Evolutionary conservation across 1,284 basidiomycete genomes (phyloP), one percentile per base, ranked within the genome.

Genomic region (Marasmius fiardii): DNA sequence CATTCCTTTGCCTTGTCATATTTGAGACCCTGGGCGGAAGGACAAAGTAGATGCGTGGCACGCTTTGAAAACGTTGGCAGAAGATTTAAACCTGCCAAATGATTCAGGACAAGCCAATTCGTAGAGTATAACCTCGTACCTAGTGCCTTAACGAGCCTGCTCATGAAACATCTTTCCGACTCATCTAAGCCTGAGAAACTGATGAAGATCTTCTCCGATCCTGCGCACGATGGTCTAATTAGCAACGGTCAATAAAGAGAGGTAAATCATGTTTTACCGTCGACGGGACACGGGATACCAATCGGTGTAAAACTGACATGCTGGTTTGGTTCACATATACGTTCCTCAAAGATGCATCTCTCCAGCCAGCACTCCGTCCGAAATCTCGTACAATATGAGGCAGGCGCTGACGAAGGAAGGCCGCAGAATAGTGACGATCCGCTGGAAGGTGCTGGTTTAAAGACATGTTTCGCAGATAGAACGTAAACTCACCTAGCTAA

Each of bases 291-390:
- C 16, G 68, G 53, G n/a, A 84, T 73, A 20, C 57, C 70, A 12
- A 92, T 70, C 2, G 90, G 90, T 1, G 68, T 67, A 61, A 88
- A 91, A 0, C 81, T 76, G 11, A 85, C 66, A 60, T 90, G 83
- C 47, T 87, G 85, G 1, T 80, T 77, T 0, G 78, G 71, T 18
- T 68, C 65, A 65, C 85, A 86, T 54, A 92, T 71, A 14, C 80
- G 76, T 45, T 87, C 83, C 59, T 84, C 81, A 54, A 80, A 86
- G 12, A 92, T 74, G 61, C 87, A 92, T 51, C 80, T 79, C 67
- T 92, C 90, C 0, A 92, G 73, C 90, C 90, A 92, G 63, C 88
- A 92, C 65, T 92, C 90, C 0, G 90, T 92, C 41, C 90, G 77
- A 3, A 67, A 62, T 62, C 88, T 85, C 21, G 77, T 74, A 4